These are phyloP conservation scores for Papiliotrema terrestris DNA, from an alignment of 1,284 basidiomycete species.

Conservation along the genomic window DNA sequence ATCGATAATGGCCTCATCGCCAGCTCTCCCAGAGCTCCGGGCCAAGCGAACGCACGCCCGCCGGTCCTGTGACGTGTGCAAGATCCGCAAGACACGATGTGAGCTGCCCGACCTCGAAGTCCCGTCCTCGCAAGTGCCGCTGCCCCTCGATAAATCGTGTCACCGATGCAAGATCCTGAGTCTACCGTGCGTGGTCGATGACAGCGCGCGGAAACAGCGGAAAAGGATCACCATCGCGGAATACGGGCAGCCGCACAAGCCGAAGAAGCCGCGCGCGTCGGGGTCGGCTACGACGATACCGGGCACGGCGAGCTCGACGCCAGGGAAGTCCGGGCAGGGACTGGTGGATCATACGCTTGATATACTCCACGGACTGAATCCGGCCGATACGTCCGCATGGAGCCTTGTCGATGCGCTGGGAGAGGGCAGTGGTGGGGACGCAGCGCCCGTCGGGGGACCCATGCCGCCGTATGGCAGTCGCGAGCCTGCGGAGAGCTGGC, in stretches of 20 bases:
- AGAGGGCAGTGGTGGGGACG: neutral
- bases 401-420: neutral
- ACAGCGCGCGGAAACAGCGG: conserved; percentile 22
- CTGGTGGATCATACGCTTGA: conserved; percentile 30
- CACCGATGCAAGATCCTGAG: conserved; percentile 41
- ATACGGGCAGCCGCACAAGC: conserved; percentile 3
- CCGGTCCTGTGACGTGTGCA: conserved; percentile 44
- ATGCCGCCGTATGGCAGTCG: conserved; percentile 2
- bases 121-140: conserved; percentile 25
- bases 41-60: conserved; percentile 44
- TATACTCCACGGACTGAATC: conserved; percentile 22
- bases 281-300: neutral
- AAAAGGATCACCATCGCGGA: conserved; percentile 13
- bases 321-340: neutral
- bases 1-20: neutral
- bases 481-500: conserved; percentile 4
- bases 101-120: conserved; percentile 45
- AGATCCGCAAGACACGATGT: conserved; percentile 44
- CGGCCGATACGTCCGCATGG: neutral
- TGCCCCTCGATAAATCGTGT: conserved; percentile 38
- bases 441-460: neutral
- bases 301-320: neutral
- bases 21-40: conserved; percentile 7
- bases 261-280: neutral
- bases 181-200: conserved; percentile 43